Evolutionary conservation across 768 basidiomycete genomes (phyloP), one percentile per base, ranked within the genome.

Genomic region (Serendipita sp.): DNA sequence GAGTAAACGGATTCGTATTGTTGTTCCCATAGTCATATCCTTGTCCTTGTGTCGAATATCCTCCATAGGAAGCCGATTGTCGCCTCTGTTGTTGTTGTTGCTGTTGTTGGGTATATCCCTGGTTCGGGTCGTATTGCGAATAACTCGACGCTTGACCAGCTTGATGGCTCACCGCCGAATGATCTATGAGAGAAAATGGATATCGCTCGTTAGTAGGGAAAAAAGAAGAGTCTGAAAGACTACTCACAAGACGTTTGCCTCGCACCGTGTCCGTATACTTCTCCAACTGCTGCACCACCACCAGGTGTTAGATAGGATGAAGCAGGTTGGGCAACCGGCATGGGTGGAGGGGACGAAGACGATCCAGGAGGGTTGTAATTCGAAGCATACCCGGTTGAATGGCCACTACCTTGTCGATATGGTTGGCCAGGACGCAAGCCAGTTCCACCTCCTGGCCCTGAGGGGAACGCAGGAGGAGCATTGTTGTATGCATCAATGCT

Each of bases 401-500:
- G 56, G n/a, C 34, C 28, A 35, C 56, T 60, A 32, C 10, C 28
- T 38, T 60, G 56, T n/a, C 56, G 24, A 38, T 60, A 60, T n/a
- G 56, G 56, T 32, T 32, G 30, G 35, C 35, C n/a, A n/a, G 30
- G 30, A 8, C 10, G 32, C 13, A 13, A 5, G 13, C 41, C 41
- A 41, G 41, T 41, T 13, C 7, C 5, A 41, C 5, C 41, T 13
- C 41, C 41, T 8, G 48, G 48, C 1, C 1, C 56, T 24, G 28
- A n/a, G 10, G 56, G 56, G 56, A 60, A 60, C 11, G 56, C 56
- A 60, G 56, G 56, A 54, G 13, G 13, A n/a, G 24, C 28, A 28
- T 10, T n/a, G 56, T 60, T 60, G 30, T 60, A 60, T n/a, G 37
- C 56, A 38, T 60, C 56, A 37, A 60, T 60, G 56, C 56, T 60